Percentiles rank a stretch among this genome's conserved stretches.
Evolutionary conservation across 1,139 yeast species (phyloP).

Genomic region (Kazachstania sp.): DNA sequence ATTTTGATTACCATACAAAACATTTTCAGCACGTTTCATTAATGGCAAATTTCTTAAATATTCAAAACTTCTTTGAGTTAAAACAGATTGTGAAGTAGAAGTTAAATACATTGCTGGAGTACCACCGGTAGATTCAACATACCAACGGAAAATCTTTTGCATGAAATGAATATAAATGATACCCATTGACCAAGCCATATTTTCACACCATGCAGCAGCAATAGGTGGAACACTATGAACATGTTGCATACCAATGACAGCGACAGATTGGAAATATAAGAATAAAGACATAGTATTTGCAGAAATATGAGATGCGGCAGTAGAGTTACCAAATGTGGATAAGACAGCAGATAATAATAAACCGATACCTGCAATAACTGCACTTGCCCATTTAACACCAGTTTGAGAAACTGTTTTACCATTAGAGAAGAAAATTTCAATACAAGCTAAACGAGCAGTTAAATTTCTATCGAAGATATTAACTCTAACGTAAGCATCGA

Average conservation of each 20-base stretch:
- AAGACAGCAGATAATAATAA: conserved; percentile 57
- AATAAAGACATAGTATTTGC: conserved; percentile 71
- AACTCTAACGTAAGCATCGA: conserved; percentile 64
- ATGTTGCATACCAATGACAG: conserved; percentile 62
- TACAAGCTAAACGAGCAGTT: conserved; percentile 44
- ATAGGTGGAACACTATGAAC: conserved; percentile 72
- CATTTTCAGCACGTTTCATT: conserved; percentile 31
- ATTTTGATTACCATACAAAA: conserved; percentile 37
- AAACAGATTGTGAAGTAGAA: conserved; percentile 49
- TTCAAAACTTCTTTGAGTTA: conserved; percentile 61
- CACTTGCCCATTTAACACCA: conserved; percentile 82
- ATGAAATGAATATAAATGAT: conserved; percentile 57
- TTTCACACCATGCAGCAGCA: conserved; percentile 75
- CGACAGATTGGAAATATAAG: conserved; percentile 71
- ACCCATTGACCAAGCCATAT: conserved; percentile 84
- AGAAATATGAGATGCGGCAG: conserved; percentile 70
- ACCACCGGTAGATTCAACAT: conserved; percentile 75
- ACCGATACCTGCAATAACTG: conserved; percentile 71
- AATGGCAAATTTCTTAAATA: conserved; percentile 20
- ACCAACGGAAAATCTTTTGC: conserved; percentile 78
- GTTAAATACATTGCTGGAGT: conserved; percentile 54
- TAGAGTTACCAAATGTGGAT: conserved; percentile 71
- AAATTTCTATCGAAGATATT: conserved; percentile 36
- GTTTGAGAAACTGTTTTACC: conserved; percentile 69
- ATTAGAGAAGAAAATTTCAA: conserved; percentile 60